Conservation (phyloP, 768 basidiomycete species). For the Hygrophorus russula region DNA sequence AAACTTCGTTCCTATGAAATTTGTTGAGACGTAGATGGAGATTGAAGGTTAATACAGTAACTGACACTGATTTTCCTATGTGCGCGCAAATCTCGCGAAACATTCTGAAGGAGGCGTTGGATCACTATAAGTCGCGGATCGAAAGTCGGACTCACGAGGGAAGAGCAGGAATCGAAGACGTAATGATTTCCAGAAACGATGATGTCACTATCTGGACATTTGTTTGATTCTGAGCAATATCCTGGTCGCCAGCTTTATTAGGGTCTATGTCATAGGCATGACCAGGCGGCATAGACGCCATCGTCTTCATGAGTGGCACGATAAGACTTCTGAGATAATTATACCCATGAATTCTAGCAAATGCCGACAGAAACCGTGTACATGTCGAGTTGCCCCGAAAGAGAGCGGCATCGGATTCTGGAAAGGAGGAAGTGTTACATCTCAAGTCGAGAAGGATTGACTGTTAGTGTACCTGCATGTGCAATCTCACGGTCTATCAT, state of each 20-base stretch:
- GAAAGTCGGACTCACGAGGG: slow-evolving; percentile 49
- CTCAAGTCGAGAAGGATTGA: neutral
- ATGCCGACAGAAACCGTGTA: slow-evolving; percentile 77
- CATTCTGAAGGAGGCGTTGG: slow-evolving; percentile 37
- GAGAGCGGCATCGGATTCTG: slow-evolving; percentile 70
- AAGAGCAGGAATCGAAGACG: slow-evolving; percentile 54
- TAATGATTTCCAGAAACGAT: slow-evolving; percentile 66
- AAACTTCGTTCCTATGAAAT: slow-evolving; percentile 39
- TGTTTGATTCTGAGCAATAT: slow-evolving; percentile 53
- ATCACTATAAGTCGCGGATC: neutral
- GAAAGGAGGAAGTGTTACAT: slow-evolving; percentile 3
- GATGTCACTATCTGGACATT: slow-evolving; percentile 66
- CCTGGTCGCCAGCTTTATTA: slow-evolving; percentile 41
- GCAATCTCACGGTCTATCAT: slow-evolving; percentile 82
- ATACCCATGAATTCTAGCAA: slow-evolving; percentile 86
- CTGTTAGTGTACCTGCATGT: slow-evolving; percentile 43
- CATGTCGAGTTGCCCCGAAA: slow-evolving; percentile 86
- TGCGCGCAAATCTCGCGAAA: slow-evolving; percentile 82
- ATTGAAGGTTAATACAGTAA: slow-evolving; percentile 3
- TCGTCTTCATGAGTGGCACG: slow-evolving; percentile 63
- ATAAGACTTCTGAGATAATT: slow-evolving; percentile 79
- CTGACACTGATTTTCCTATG: slow-evolving; percentile 70
- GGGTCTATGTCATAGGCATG: slow-evolving; percentile 77
- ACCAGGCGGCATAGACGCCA: slow-evolving; percentile 61
- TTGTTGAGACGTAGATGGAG: slow-evolving; percentile 2